Percentiles rank a stretch among this genome's conserved stretches.
These are phyloP conservation scores for Decorospora gaudefroyi DNA, from an alignment of 2,329 filamentous ascomycete species.

Conservation along the genomic window DNA sequence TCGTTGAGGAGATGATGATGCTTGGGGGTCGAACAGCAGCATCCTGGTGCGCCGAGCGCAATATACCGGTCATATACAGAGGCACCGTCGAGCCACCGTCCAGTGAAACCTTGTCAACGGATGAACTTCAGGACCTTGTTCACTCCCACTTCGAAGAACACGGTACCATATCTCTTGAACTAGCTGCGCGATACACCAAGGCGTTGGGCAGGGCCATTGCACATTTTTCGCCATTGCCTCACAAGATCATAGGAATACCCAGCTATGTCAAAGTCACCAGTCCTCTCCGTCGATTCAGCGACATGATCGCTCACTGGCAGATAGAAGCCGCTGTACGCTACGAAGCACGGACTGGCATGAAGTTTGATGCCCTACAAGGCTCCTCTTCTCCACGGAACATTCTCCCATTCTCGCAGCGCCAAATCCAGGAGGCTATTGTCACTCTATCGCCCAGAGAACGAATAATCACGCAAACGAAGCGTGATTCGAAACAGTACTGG, in stretches of 20 bases:
- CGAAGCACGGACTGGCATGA: slow-evolving; percentile 55
- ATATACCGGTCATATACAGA: slow-evolving; percentile 57
- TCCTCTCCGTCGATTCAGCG: slow-evolving; percentile 63
- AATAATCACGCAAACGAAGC: slow-evolving; percentile 50
- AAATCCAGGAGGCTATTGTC: slow-evolving; percentile 56
- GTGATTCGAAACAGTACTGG: slow-evolving; percentile 55
- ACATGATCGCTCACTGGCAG: slow-evolving; percentile 67
- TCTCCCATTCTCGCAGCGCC: slow-evolving; percentile 57
- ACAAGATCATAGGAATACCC: slow-evolving; percentile 57
- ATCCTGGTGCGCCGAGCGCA: slow-evolving; percentile 57
- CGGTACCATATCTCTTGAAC: slow-evolving; percentile 40
- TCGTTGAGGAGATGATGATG: slow-evolving; percentile 57
- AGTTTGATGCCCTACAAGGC: slow-evolving; percentile 40
- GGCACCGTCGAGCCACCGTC: slow-evolving; percentile 43
- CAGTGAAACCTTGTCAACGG: slow-evolving; percentile 12
- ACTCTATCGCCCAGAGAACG: slow-evolving; percentile 52
- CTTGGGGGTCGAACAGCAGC: slow-evolving; percentile 59
- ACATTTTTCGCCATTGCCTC: slow-evolving; percentile 54
- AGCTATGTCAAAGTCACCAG: slow-evolving; percentile 64
- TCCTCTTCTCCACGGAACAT: slow-evolving; percentile 45
- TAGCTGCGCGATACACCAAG: slow-evolving; percentile 51
- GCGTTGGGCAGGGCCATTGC: slow-evolving; percentile 51
- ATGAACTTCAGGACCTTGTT: slow-evolving; percentile 43
- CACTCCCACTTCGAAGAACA: slow-evolving; percentile 45
- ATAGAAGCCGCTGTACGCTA: slow-evolving; percentile 65